phyloP scores from a whole-genome alignment of 768 basidiomycete genomes.

The Fomitopsis pulvina region DNA sequence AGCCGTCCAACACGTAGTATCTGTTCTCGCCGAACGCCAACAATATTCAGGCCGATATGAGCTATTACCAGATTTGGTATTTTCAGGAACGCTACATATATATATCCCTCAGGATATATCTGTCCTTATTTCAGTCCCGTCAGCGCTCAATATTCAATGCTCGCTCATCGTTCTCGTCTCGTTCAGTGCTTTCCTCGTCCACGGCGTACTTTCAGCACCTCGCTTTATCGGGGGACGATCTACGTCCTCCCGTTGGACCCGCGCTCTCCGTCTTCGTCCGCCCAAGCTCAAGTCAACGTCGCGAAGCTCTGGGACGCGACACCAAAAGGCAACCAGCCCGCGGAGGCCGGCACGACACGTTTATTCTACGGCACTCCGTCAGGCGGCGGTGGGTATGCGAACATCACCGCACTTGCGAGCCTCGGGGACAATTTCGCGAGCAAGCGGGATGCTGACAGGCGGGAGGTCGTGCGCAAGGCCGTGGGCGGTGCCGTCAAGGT shows the following conservation, averaged over 20 bases:
- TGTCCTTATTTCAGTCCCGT: too few species aligned
- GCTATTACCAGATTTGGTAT: too few species aligned
- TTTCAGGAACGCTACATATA: too few species aligned
- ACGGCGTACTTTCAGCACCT: not conserved
- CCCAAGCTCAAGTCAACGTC: conserved; percentile 34
- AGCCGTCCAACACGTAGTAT: too few species aligned
- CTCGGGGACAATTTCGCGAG: conserved; percentile 15
- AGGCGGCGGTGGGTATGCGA: conserved; percentile 2
- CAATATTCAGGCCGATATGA: too few species aligned
- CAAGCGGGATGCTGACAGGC: conserved; percentile 29
- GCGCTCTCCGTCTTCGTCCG: conserved; percentile 23
- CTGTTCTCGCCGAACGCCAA: too few species aligned
- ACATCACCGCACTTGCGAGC: conserved; percentile 20
- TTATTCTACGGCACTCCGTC: conserved; percentile 44
- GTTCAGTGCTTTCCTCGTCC: too few species aligned
- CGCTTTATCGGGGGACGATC: conserved; percentile 5
- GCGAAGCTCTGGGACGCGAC: conserved; percentile 48
- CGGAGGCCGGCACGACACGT: conserved; percentile 57
- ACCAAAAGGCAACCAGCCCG: conserved; percentile 32
- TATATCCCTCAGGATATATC: too few species aligned
- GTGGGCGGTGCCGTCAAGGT: conserved; percentile 70
- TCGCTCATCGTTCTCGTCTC: too few species aligned
- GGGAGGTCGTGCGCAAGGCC: conserved; percentile 66
- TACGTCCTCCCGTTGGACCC: conserved; percentile 53
- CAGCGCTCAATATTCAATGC: too few species aligned